These are phyloP conservation scores for Chenopodium formosanum DNA, from an alignment of 148 eudicot genomes.

Conservation along the genomic window DNA sequence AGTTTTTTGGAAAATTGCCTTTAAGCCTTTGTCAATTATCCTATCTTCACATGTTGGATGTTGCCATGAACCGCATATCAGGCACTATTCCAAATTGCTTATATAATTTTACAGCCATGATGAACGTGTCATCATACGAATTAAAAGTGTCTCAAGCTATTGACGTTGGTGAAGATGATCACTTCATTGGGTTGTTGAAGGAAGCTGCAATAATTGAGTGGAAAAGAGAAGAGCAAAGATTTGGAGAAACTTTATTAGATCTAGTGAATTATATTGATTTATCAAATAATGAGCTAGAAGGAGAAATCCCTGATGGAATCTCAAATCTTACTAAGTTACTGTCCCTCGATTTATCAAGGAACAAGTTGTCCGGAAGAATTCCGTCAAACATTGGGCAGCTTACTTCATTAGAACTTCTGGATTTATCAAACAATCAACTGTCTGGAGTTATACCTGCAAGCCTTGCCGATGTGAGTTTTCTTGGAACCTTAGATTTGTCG, in stretches of 20 bases:
- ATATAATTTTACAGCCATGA: conserved; percentile 9
- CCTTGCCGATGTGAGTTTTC: conserved; percentile 1
- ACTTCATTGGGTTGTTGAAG: too few relatives aligned
- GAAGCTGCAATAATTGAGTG: conserved; percentile 10
- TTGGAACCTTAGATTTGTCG: not conserved
- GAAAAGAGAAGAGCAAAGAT: conserved; percentile 17
- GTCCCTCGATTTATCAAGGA: conserved; percentile 16
- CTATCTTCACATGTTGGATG: conserved; percentile 17
- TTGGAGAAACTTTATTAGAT: not conserved
- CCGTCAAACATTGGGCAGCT: conserved; percentile 13
- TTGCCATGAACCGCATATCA: conserved; percentile 12
- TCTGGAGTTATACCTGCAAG: conserved; percentile 4
- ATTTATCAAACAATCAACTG: conserved; percentile 23
- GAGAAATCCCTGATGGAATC: conserved; percentile 15
- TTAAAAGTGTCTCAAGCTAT: too few relatives aligned
- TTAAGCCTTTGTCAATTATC: conserved; percentile 15
- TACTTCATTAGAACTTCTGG: conserved; percentile 7
- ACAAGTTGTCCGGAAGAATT: conserved; percentile 14
- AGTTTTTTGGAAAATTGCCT: conserved; percentile 1
- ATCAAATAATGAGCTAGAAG: not conserved
- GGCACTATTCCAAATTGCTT: conserved; percentile 23
- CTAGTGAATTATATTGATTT: conserved; percentile 8
- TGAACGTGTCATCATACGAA: too few relatives aligned
- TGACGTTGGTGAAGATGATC: too few relatives aligned
- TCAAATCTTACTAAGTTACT: conserved; percentile 6